Base-by-base conservation (phyloP, 805 yeast species). In the Cephaloascus fragrans region DNA sequence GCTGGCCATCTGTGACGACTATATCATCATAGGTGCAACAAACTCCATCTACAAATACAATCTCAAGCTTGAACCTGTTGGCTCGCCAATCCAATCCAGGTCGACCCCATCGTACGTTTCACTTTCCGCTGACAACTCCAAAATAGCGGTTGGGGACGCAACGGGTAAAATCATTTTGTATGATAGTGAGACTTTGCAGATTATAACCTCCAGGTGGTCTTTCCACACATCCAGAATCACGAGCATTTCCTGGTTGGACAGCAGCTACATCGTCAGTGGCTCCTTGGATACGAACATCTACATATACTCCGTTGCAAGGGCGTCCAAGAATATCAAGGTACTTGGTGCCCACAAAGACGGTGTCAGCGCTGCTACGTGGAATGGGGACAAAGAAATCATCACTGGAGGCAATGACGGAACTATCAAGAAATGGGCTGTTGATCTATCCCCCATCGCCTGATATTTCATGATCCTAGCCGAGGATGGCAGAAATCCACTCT, bases 141-240 rank as follows among this genome's bases (percentile, higher is more conserved):
- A 62, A 43, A 67, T 83, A 15, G 97, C 97, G 1, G 83, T 82
- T 19, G 97, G 96, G 38, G 97, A 89, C 51, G 69, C 70, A 4
- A 68, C 82, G 39, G 98, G 98, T 26, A 93, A 90, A 57, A 86
- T 88, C 46, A 61, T 80, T n/a, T 67, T 89, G 29, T 87, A 76
- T 59, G 70, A 76, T 45, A 55, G 77, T 4, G 56, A 55, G 2
- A 78, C 77, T 32, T 73, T 65, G 37, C 47, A 71, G 3, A 62
- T 85, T 5, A 71, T 79, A 29, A 87, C 97, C 2, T 77, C 94
- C 0, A 75, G 97, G 55, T 93, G 99, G 99, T 81, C 95, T 0
- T 90, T 86, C 77, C 97, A 93, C 56, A 84, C 89, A 2, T 81
- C 95, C 41, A 78, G 74, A 40, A 82, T 93, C 45, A 77, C 76